Conservation (phyloP, 495 filamentous ascomycete species). For the Hypoxylon trugodes region DNA sequence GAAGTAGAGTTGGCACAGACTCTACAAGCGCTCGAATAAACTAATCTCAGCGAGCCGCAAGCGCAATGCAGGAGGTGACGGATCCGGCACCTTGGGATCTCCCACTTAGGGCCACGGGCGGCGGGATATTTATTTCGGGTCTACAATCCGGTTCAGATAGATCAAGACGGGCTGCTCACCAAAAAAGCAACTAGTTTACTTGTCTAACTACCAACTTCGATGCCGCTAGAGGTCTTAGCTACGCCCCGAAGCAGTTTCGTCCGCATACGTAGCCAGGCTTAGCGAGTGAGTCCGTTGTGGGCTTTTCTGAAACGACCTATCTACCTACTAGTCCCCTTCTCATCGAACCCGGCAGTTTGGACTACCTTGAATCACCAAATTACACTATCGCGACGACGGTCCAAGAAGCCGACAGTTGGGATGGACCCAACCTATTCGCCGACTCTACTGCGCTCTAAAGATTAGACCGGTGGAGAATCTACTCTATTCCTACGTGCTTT, state of each 20-base stretch:
- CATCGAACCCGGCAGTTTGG: slow-evolving; percentile 33
- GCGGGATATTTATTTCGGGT: slow-evolving; percentile 25
- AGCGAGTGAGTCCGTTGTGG: slow-evolving; percentile 12
- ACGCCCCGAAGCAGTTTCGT: slow-evolving; percentile 9
- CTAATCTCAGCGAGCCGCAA: slow-evolving; percentile 14
- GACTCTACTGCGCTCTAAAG: slow-evolving; percentile 15
- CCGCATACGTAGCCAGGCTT: slow-evolving; percentile 17
- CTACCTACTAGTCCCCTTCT: slow-evolving; percentile 16
- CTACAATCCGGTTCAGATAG: slow-evolving; percentile 14
- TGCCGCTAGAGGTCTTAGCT: slow-evolving; percentile 25
- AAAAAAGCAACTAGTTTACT: slow-evolving; percentile 16
- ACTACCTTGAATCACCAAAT: slow-evolving; percentile 17
- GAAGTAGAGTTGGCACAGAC: slow-evolving; percentile 16
- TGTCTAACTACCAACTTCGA: neutral
- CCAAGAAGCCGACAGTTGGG: slow-evolving; percentile 25
- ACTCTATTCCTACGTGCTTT: slow-evolving; percentile 13
- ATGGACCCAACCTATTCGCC: slow-evolving; percentile 7
- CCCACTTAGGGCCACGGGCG: slow-evolving; percentile 8
- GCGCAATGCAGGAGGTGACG: slow-evolving; percentile 23
- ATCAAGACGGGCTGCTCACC: slow-evolving; percentile 17
- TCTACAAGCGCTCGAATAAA: slow-evolving; percentile 14
- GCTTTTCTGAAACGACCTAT: slow-evolving; percentile 31
- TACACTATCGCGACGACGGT: slow-evolving; percentile 29
- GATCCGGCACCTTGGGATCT: slow-evolving; percentile 22
- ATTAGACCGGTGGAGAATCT: slow-evolving; percentile 15